These are phyloP conservation scores for Phytophthora quininea DNA, from an alignment of 352 stramenopile genomes.

Conservation along the genomic window DNA sequence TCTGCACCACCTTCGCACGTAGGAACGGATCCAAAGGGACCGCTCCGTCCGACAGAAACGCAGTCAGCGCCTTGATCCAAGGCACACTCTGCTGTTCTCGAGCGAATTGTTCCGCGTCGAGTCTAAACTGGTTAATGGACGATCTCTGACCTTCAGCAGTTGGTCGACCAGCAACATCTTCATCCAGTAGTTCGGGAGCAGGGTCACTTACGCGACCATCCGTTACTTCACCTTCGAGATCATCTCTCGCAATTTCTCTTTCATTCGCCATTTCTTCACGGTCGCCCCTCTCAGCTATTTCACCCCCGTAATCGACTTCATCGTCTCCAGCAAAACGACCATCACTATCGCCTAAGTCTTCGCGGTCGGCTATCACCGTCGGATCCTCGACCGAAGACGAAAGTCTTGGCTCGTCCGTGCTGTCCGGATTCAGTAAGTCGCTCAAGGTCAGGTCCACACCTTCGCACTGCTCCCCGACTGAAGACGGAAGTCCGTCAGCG, in stretches of 20 bases:
- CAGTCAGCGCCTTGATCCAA: neutral
- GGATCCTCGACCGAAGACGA: too few relatives aligned
- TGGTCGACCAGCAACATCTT: neutral
- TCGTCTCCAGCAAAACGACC: too few relatives aligned
- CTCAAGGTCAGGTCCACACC: neutral
- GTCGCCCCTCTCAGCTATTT: too few relatives aligned
- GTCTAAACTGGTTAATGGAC: neutral
- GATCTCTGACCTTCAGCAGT: neutral
- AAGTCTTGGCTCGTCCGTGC: neutral
- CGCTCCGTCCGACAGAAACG: neutral
- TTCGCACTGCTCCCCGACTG: neutral
- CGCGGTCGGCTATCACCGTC: neutral
- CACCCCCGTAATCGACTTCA: too few relatives aligned
- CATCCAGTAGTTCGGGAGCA: neutral
- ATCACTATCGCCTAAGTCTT: neutral
- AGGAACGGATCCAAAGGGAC: conserved; percentile 2
- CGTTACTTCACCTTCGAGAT: neutral
- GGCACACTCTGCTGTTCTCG: neutral
- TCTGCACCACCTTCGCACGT: neutral
- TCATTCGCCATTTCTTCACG: too few relatives aligned
- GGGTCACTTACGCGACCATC: neutral
- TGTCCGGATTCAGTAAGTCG: neutral
- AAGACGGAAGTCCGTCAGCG: neutral
- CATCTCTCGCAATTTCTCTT: neutral
- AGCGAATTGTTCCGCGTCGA: neutral